Base-by-base conservation (phyloP, 148 eudicot genomes). In the Silene uniflora region DNA sequence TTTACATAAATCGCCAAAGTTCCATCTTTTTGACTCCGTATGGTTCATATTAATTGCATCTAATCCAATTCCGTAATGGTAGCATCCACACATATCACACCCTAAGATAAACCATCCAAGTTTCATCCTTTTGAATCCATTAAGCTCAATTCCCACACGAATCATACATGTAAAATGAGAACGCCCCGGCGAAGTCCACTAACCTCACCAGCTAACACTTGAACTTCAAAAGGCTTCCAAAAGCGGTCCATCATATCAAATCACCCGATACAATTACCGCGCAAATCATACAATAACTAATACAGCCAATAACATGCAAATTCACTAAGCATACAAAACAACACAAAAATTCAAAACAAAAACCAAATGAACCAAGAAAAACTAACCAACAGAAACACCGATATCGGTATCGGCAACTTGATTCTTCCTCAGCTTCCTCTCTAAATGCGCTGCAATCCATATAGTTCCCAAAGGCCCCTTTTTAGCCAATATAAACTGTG, bases 371-470 rank as follows among this genome's bases (percentile, higher is more conserved):
- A 17, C 10, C 17, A 12, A 22, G 62, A 12, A 19, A 60, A 62
- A 83, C 89, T 86, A 18, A 94, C 98, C 98, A 66, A 94, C 98
- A 27, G 98, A 91, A 70, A 87, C 92, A 23, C 96, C 93, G 60
- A 94, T 92, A 85, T 92, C 96, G 22, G 97, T 94, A 80, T 91
- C 97, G 67, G 97, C 96, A 61, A 91, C 96, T 80, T 91, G 98
- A 86, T 91, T 90, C 87, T 94, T 94, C 67, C 98, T 81, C 47
- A 94, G 91, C 84, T 94, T 92, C 60, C 97, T 83, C 79, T 94
- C 97, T 85, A 94, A 81, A 88, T 94, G 98, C 5, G 98, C 98
- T 6, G 97, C 98, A 25, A 90, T 91, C 97, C 97, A 94, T 74
- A 94, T 92, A 14, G 97, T 92, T 17, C 98, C 98, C 29, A 92